Conservation (phyloP, 768 basidiomycete species). For the Grammothele lineata region DNA sequence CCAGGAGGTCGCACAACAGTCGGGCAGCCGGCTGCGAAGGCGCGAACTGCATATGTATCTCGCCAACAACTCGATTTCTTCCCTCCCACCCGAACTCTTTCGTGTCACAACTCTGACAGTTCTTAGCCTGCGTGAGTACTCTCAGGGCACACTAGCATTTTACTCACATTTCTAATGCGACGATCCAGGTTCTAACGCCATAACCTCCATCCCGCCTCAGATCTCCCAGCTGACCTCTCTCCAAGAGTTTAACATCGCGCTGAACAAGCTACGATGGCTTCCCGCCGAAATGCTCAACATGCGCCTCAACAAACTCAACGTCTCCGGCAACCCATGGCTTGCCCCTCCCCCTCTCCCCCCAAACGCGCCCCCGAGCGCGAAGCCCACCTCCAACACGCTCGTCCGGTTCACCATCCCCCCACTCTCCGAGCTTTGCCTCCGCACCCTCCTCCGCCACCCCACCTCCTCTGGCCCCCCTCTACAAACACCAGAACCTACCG, state of each 20-base stretch:
- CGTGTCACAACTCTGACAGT: constrained; percentile 52
- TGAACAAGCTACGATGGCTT: constrained; percentile 54
- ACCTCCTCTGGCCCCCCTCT: background rate
- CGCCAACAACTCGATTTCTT: constrained; percentile 46
- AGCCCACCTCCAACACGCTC: background rate
- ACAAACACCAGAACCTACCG: background rate
- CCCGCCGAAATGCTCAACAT: constrained; percentile 65
- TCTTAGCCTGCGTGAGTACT: constrained; percentile 54
- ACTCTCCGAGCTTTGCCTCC: constrained; percentile 36
- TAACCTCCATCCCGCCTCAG: constrained; percentile 59
- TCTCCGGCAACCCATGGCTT: constrained; percentile 62
- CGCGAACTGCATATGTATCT: constrained; percentile 56
- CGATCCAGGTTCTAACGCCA: constrained; percentile 48
- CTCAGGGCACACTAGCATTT: too few relatives aligned
- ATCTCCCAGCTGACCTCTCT: constrained; percentile 51
- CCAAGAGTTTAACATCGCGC: constrained; percentile 55
- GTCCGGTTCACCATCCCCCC: constrained; percentile 23
- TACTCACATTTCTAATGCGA: too few relatives aligned
- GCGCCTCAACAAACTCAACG: constrained; percentile 41
- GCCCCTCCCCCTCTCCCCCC: constrained; percentile 24
- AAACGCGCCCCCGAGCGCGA: background rate
- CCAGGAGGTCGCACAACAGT: constrained; percentile 19
- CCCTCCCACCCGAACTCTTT: constrained; percentile 57
- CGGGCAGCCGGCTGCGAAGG: constrained; percentile 16
- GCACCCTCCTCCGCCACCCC: constrained; percentile 29